Conservation (phyloP, 768 basidiomycete species). For the Strobilomyces confusus region DNA sequence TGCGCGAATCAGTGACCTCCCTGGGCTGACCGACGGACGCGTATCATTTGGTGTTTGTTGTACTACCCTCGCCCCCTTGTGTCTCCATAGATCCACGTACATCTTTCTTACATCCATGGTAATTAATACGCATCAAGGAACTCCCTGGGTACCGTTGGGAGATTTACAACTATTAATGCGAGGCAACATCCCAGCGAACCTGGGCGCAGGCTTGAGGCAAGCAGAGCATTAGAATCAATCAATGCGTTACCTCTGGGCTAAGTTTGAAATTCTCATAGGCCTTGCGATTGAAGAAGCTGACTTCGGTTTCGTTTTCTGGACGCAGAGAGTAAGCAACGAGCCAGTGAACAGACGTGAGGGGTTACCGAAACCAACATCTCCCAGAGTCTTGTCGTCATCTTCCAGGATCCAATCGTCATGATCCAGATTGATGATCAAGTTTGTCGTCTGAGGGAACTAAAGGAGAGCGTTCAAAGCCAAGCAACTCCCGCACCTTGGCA, state of each 20-base stretch:
- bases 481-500: slow-evolving; percentile 59
- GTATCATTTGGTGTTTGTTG: slow-evolving; percentile 19
- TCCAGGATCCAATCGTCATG: slow-evolving; percentile 90
- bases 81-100: slow-evolving; percentile 28
- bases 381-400: slow-evolving; percentile 63
- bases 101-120: slow-evolving; percentile 27
- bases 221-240: not conserved
- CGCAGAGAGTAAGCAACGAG: not conserved
- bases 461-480: not conserved
- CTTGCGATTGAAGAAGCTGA: slow-evolving; percentile 82
- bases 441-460: slow-evolving; percentile 65
- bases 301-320: slow-evolving; percentile 92
- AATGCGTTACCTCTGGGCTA: slow-evolving; percentile 66
- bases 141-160: not conserved
- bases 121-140: slow-evolving; percentile 26
- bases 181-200: slow-evolving; percentile 28
- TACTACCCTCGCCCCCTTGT: slow-evolving; percentile 20
- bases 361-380: slow-evolving; percentile 73
- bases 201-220: not conserved
- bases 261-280: slow-evolving; percentile 78
- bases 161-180: slow-evolving; percentile 1
- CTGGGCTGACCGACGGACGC: slow-evolving; percentile 9
- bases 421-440: slow-evolving; percentile 97
- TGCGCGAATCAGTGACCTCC: slow-evolving; percentile 82
- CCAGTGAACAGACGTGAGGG: slow-evolving; percentile 5